phyloP scores from a whole-genome alignment of 2,329 filamentous ascomycete genomes.

The Fusarium sambucinum region DNA sequence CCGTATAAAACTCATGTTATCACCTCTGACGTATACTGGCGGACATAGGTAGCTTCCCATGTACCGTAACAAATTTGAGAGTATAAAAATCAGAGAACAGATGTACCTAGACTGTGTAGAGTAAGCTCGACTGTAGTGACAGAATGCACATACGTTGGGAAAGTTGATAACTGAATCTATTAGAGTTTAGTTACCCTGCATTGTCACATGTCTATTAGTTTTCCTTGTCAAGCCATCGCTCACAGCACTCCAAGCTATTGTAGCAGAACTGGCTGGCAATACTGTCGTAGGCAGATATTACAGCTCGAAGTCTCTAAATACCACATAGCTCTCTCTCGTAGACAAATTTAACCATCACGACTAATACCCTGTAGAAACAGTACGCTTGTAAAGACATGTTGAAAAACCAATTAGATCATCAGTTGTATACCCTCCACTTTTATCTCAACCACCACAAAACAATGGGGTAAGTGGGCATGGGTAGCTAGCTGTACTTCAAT shows the following conservation, averaged over 20 bases:
- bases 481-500: not conserved
- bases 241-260: not conserved
- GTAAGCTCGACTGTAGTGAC: not conserved
- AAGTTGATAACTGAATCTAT: not conserved
- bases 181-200: not conserved
- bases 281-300: not conserved
- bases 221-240: not conserved
- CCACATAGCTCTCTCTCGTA: not conserved
- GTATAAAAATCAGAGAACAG: not conserved
- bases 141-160: not conserved
- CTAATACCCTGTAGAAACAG: not conserved
- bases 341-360: not conserved
- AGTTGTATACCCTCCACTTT: not conserved
- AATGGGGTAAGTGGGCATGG: not conserved
- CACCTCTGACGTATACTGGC: no score
- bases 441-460: not conserved
- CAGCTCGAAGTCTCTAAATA: not conserved
- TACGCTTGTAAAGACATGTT: not conserved
- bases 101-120: not conserved
- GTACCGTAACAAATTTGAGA: not conserved
- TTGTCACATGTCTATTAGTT: not conserved
- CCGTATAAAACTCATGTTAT: not conserved
- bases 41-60: not conserved
- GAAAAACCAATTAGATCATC: no score
- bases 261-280: not conserved